Evolutionary conservation across 352 stramenopile species (phyloP).

Genomic region (Detonula confervacea): DNA sequence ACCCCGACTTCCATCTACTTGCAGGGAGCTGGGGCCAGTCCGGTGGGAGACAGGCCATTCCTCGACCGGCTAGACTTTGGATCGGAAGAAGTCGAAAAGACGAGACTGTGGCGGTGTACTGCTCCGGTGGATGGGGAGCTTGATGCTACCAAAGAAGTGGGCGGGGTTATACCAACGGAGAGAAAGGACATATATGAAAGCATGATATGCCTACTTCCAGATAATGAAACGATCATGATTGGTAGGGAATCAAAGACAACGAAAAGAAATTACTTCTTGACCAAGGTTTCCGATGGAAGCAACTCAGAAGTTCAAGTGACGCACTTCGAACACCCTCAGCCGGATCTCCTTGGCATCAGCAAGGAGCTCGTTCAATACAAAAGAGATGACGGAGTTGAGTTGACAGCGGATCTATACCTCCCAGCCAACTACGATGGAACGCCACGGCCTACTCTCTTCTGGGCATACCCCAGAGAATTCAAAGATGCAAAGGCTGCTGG

Average conservation of each 20-base stretch:
- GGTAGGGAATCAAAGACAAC: constrained; percentile 42
- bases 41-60: constrained; percentile 50
- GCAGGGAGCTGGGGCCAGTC: constrained; percentile 43
- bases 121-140: constrained; percentile 50
- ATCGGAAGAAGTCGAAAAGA: constrained; percentile 24
- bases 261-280: constrained; percentile 44
- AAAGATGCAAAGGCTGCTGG: constrained; percentile 55
- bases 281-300: constrained; percentile 29
- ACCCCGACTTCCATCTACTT: constrained; percentile 49
- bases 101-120: constrained; percentile 46
- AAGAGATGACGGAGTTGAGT: constrained; percentile 50
- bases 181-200: constrained; percentile 51
- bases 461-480: constrained; percentile 56
- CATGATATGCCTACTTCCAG: constrained; percentile 38
- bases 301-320: constrained; percentile 44
- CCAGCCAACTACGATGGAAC: constrained; percentile 52
- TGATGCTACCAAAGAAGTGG: constrained; percentile 53
- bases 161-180: constrained; percentile 35
- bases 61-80: constrained; percentile 52
- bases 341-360: constrained; percentile 50
- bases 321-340: constrained; percentile 53
- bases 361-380: constrained; percentile 61
- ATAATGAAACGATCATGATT: constrained; percentile 59
- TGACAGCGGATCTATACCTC: constrained; percentile 58
- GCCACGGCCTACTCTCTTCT: constrained; percentile 51